These are phyloP conservation scores for Wallacemonas sp. DNA, from an alignment of 208 protist species.

Conservation along the genomic window DNA sequence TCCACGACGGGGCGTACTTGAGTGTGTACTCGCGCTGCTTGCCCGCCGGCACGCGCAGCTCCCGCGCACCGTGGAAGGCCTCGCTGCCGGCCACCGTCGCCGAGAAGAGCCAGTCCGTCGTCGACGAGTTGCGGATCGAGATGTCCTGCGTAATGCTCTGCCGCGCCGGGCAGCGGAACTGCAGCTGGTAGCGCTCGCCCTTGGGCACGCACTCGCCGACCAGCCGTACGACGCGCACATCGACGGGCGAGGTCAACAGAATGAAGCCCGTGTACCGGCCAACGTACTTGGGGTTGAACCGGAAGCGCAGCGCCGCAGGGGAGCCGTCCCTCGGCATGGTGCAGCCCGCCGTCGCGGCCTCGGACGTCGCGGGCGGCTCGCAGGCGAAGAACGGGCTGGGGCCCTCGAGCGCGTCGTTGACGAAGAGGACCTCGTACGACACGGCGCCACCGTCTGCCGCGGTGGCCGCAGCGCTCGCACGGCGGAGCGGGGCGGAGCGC, in stretches of 20 bases:
- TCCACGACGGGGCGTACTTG: conserved; percentile 86
- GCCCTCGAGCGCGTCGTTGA: conserved; percentile 72
- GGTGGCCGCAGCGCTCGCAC: conserved; percentile 1
- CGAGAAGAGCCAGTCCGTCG: conserved; percentile 85
- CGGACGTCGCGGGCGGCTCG: conserved; percentile 10
- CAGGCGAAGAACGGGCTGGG: conserved; percentile 86
- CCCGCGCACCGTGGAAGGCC: conserved; percentile 80
- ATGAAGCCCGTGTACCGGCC: conserved; percentile 83
- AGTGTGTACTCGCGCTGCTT: conserved; percentile 82
- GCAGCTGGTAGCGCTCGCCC: conserved; percentile 73
- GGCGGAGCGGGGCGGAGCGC: not conserved
- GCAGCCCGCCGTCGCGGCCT: not conserved
- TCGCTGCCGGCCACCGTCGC: conserved; percentile 71
- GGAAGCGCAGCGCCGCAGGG: conserved; percentile 43
- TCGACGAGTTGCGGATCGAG: conserved; percentile 76
- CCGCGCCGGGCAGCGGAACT: conserved; percentile 87
- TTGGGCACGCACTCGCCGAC: conserved; percentile 76
- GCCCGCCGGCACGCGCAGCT: conserved; percentile 77
- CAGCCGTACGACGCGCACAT: conserved; percentile 88
- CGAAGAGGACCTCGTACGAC: conserved; percentile 61
- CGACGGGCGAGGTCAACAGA: conserved; percentile 78
- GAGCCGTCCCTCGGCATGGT: conserved; percentile 13
- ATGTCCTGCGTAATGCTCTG: conserved; percentile 91
- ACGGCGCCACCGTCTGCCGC: conserved; percentile 14
- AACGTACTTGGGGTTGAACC: conserved; percentile 82